Evolutionary conservation across 371 early-diverging fungal species (phyloP).

Genomic region (Lichtheimia ramosa): DNA sequence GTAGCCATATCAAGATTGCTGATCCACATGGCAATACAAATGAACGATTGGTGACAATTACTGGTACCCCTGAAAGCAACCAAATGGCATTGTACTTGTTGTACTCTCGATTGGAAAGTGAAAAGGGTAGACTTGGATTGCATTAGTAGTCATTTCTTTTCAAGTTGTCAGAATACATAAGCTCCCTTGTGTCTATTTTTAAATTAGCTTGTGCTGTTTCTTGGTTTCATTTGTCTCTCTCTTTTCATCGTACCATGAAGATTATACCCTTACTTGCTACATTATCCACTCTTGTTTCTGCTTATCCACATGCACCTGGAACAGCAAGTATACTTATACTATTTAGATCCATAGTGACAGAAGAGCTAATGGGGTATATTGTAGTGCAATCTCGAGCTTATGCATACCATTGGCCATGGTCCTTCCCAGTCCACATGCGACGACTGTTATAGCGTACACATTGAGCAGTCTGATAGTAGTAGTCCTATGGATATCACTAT

Average conservation of each 20-base stretch:
- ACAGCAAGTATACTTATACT: slow-evolving; percentile 29
- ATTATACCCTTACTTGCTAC: too few species aligned
- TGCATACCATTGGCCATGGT: slow-evolving; percentile 46
- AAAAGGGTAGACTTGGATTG: slow-evolving; percentile 57
- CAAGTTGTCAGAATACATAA: too few species aligned
- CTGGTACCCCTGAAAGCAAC: slow-evolving; percentile 78
- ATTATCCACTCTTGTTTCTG: not conserved
- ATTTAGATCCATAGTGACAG: not conserved
- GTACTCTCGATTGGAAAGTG: slow-evolving; percentile 75
- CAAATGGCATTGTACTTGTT: slow-evolving; percentile 82
- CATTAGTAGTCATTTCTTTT: slow-evolving; percentile 12
- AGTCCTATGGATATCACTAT: slow-evolving; percentile 23
- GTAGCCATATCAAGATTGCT: slow-evolving; percentile 78
- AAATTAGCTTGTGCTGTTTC: too few species aligned
- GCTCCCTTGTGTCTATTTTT: too few species aligned
- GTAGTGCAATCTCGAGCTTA: slow-evolving; percentile 44
- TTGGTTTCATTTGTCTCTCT: not conserved
- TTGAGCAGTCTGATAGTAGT: slow-evolving; percentile 1
- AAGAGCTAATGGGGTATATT: not conserved
- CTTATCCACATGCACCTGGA: slow-evolving; percentile 46
- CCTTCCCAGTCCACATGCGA: slow-evolving; percentile 40
- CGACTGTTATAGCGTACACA: slow-evolving; percentile 35
- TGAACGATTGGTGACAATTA: slow-evolving; percentile 80
- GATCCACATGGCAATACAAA: slow-evolving; percentile 61
- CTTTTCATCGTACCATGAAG: not conserved